Base-by-base conservation (phyloP, 2,329 filamentous ascomycete species). In the Coleophoma crateriformis region DNA sequence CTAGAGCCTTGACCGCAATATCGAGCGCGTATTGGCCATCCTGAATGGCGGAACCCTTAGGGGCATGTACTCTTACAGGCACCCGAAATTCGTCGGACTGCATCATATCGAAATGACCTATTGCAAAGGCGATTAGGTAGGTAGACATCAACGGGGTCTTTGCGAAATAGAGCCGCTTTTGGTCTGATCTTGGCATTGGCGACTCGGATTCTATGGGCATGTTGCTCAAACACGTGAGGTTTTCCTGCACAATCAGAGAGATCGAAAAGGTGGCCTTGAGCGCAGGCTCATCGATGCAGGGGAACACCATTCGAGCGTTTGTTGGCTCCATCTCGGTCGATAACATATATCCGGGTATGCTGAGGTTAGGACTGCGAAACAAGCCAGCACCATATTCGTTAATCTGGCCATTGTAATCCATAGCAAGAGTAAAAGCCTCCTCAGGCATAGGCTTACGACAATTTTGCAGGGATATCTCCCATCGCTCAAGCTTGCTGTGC, bases 241-340 rank as follows among this genome's bases (percentile, higher is more conserved):
- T 6, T 13, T 20, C 6, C 13, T 42, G n/a, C 12, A 19, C n/a
- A 42, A 22, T 12, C 87, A 85, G 71, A 87, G 82, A 11, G 83
- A 84, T 7, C 83, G 84, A 12, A 82, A 85, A 87, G 56, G 78
- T 76, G n/a, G 84, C 81, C 68, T 88, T 88, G 48, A 87, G 68
- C 14, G 82, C 82, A 14, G 84, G 84, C 70, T 87, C 84, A 62
- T 88, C 84, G 65, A 87, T 87, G 68, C 84, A 87, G 33, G 84
- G 84, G 67, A 87, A 84, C 8, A 83, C 83, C 32, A 38, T 33
- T 56, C 84, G 72, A 50, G 81, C 82, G 68, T 87, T 82, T 11
- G 82, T 87, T 17, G 84, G 81, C 68, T 87, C n/a, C 39, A 42
- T 42, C 19, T 42, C n/a, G 19, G 39, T 42, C 13, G 39, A 42